phyloP scores from a whole-genome alignment of 345 rosid species.

The Fremontodendron californicum region DNA sequence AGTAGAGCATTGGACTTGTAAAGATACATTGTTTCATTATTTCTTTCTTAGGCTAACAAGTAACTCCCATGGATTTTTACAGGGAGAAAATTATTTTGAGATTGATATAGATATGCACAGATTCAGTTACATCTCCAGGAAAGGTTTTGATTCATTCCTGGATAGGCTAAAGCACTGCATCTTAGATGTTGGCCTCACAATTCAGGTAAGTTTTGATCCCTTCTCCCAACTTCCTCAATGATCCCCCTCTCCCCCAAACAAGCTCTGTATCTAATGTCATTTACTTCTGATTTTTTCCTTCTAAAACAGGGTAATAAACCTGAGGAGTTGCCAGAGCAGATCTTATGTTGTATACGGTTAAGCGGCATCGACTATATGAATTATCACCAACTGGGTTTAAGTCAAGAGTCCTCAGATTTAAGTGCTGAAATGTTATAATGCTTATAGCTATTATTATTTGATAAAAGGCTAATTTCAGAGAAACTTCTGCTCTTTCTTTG shows the following conservation, averaged over 20 bases:
- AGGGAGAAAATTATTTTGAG: slow-evolving; percentile 93
- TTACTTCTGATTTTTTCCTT: slow-evolving; percentile 1
- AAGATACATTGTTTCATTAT: background rate
- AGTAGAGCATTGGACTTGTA: background rate
- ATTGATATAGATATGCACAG: slow-evolving; percentile 95
- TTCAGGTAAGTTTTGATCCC: slow-evolving; percentile 51
- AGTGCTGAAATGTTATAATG: slow-evolving; percentile 22
- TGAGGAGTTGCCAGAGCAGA: slow-evolving; percentile 92
- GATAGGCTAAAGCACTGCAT: slow-evolving; percentile 66
- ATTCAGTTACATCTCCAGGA: slow-evolving; percentile 84
- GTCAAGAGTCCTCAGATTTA: slow-evolving; percentile 37
- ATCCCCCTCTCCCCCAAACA: background rate
- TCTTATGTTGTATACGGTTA: slow-evolving; percentile 74
- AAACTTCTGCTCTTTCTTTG: background rate
- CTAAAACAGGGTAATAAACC: slow-evolving; percentile 72
- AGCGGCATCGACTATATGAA: slow-evolving; percentile 70
- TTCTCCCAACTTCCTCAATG: background rate
- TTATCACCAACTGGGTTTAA: slow-evolving; percentile 54
- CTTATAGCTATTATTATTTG: slow-evolving; percentile 9
- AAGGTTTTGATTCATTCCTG: slow-evolving; percentile 82
- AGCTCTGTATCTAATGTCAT: background rate
- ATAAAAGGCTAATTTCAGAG: slow-evolving; percentile 17
- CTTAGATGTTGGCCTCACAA: slow-evolving; percentile 90
- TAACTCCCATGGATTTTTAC: slow-evolving; percentile 8
- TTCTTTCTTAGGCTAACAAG: background rate